Conservation (phyloP, 2,329 filamentous ascomycete genomes). For the Diaporthe sp. region DNA sequence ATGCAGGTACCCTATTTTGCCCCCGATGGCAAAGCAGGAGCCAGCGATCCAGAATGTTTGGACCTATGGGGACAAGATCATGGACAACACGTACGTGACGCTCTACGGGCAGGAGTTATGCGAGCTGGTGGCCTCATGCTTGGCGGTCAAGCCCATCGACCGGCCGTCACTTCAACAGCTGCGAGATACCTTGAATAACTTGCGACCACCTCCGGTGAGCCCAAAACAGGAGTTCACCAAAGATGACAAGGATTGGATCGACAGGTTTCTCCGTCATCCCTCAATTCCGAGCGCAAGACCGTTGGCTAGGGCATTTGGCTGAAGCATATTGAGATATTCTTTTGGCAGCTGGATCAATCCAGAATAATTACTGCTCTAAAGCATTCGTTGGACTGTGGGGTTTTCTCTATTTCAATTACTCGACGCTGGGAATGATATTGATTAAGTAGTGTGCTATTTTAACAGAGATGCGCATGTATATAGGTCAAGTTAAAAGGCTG, state of each 20-base stretch:
- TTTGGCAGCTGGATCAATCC: neutral
- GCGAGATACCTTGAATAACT: neutral
- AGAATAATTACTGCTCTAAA: too few relatives aligned
- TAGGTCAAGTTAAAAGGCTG: too few relatives aligned
- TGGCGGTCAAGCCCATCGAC: constrained; percentile 10
- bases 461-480: neutral
- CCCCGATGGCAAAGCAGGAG: neutral
- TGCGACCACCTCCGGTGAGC: neutral
- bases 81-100: neutral
- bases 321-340: neutral
- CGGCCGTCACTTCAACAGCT: neutral
- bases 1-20: neutral
- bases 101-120: constrained; percentile 6
- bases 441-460: neutral
- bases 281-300: neutral
- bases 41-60: neutral
- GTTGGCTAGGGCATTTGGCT: neutral
- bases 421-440: neutral
- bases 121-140: neutral
- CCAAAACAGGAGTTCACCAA: too few relatives aligned
- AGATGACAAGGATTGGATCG: neutral
- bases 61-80: neutral
- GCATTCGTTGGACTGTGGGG: neutral
- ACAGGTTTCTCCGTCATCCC: neutral
- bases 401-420: neutral